Evolutionary conservation across 176 grass and related monocot species (phyloP), one percentile per base, ranked within the genome.

Genomic region (Aegilops longissima): DNA sequence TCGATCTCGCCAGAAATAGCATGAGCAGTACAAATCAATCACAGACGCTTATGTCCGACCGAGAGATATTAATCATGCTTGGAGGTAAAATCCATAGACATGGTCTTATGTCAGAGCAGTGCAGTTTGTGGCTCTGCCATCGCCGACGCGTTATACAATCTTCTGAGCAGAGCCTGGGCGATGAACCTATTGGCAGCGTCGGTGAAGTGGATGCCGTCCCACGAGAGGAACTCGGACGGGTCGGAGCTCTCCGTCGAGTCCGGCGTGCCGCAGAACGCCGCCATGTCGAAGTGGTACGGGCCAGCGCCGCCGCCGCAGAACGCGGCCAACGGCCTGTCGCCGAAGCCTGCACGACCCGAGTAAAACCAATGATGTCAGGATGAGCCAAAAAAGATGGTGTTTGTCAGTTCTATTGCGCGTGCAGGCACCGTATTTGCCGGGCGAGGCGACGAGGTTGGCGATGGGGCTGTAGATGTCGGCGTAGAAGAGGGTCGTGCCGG

Each of bases 381-480:
- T 68, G 63, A 30, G 25, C 9, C 0, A 2, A 8, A 73, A 38
- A 73, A 7, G 11, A 3, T 2, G 36, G 20, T 24, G 39, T 3
- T 52, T 6, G 49, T 20, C 18, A 21, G 12, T 27, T 35, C 0
- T 68, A 30, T 36, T 9, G 66, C 17, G 31, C 66, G 31, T 70
- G 71, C 71, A 9, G n/a, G 11, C 39, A 83, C 82, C 88, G 63
- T 86, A 72, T 70, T n/a, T 69, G 3, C 17, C 29, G 5, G 88
- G 84, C 61, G 70, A 92, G 14, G 17, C 59, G n/a, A 77, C 24
- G 78, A 90, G 77, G 25, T 61, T 23, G 51, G 88, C 73, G 40
- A 90, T 33, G 18, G 91, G 40, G 2, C 34, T 31, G 52, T 95
- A 97, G 75, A 90, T 81, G 69, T 97, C 89, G 8, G 87, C 93